phyloP scores from a whole-genome alignment of 2,329 filamentous ascomycete species.

The Apiospora pterosperma region DNA sequence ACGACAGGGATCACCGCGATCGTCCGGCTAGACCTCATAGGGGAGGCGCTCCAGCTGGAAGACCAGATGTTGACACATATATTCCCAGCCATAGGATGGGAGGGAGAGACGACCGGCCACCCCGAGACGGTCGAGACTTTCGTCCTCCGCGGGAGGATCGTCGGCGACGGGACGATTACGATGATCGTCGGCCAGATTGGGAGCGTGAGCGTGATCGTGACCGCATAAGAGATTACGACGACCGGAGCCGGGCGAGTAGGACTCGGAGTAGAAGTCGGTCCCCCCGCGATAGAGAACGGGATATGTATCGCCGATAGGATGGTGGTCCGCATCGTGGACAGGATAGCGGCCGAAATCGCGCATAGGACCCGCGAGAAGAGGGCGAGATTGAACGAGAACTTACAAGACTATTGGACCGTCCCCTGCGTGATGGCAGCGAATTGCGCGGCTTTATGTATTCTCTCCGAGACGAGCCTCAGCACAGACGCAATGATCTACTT shows the following conservation, averaged over 20 bases:
- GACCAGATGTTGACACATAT: constrained; percentile 45
- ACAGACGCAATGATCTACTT: no score
- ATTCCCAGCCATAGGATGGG: constrained; percentile 42
- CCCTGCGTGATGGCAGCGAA: no score
- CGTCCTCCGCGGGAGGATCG: constrained; percentile 20
- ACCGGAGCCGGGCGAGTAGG: constrained; percentile 34
- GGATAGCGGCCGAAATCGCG: not conserved
- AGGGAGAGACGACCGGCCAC: constrained; percentile 26
- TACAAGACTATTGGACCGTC: no score
- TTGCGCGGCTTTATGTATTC: no score
- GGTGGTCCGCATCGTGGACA: not conserved
- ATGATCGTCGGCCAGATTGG: constrained; percentile 35
- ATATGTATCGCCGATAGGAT: constrained; percentile 47
- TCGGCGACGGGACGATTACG: constrained; percentile 30
- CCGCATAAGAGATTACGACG: constrained; percentile 27
- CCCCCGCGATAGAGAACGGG: constrained; percentile 42
- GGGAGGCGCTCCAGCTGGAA: constrained; percentile 2
- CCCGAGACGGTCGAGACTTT: constrained; percentile 34
- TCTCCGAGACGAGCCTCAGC: no score
- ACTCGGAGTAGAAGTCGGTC: constrained; percentile 45
- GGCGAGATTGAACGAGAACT: no score
- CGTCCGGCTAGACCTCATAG: not conserved
- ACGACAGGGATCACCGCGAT: constrained; percentile 26
- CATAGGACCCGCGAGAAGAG: no score
- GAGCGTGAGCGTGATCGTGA: constrained; percentile 25